Evolutionary conservation across 2,329 filamentous ascomycete genomes (phyloP).

Genomic region (Acephala macrosclerotiorum): DNA sequence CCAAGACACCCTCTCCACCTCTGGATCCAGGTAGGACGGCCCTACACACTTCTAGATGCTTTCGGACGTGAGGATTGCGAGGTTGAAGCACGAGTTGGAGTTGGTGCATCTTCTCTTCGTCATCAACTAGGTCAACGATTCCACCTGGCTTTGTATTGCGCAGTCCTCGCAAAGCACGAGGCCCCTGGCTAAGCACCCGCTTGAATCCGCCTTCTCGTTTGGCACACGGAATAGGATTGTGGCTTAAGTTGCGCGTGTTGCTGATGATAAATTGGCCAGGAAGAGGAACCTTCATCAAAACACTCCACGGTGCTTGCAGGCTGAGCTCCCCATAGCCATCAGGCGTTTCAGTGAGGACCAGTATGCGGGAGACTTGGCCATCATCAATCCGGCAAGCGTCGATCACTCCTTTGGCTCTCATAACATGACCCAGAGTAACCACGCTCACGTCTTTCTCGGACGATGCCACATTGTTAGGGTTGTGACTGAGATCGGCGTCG

Average conservation of each 20-base stretch:
- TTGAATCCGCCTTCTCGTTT: constrained; percentile 60
- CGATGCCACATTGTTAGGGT: constrained; percentile 36
- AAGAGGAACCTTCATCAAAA: constrained; percentile 70
- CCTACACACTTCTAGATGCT: constrained; percentile 66
- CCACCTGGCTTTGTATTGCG: constrained; percentile 66
- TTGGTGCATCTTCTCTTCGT: constrained; percentile 68
- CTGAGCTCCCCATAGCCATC: constrained; percentile 72
- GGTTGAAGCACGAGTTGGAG: constrained; percentile 74
- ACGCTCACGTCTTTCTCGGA: constrained; percentile 42
- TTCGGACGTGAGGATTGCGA: constrained; percentile 65
- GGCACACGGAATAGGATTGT: constrained; percentile 57
- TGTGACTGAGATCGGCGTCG: constrained; percentile 25
- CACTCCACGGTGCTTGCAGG: constrained; percentile 78
- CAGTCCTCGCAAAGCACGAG: constrained; percentile 51
- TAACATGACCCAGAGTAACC: constrained; percentile 37
- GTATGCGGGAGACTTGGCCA: constrained; percentile 70
- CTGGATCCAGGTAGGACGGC: constrained; percentile 66
- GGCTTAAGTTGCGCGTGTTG: constrained; percentile 66
- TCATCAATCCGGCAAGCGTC: constrained; percentile 78
- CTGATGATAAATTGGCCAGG: constrained; percentile 64
- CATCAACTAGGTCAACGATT: constrained; percentile 71
- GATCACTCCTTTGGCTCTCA: constrained; percentile 68
- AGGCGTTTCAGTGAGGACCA: constrained; percentile 72
- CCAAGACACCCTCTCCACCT: constrained; percentile 67
- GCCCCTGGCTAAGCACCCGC: constrained; percentile 52